These are phyloP conservation scores for Nemophila menziesii DNA, from an alignment of 257 asterid species.

Conservation along the genomic window DNA sequence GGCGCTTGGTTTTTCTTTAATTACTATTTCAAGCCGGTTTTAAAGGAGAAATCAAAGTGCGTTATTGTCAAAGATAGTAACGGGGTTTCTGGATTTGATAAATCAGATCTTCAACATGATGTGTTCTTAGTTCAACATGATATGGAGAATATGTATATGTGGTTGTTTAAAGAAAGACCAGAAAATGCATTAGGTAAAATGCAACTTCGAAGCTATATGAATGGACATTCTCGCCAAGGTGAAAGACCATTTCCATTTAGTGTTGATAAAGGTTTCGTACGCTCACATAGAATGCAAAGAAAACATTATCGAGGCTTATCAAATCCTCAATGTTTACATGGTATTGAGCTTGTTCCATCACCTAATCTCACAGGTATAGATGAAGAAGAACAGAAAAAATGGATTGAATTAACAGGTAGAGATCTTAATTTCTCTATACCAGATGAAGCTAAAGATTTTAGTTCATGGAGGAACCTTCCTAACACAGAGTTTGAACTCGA, in stretches of 20 bases:
- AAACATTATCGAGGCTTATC: conserved; percentile 2
- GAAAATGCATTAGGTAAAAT: conserved; percentile 14
- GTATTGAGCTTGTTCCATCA: conserved; percentile 2
- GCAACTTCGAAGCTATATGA: conserved; percentile 16
- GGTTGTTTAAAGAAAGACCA: conserved; percentile 12
- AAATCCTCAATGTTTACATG: conserved; percentile 4
- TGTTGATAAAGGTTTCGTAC: conserved; percentile 1
- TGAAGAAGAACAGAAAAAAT: conserved; percentile 4
- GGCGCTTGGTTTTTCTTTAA: conserved; percentile 7
- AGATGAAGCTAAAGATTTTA: conserved; percentile 1
- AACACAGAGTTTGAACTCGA: conserved; percentile 3
- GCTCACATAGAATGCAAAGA: conserved; percentile 3
- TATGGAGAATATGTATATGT: conserved; percentile 16
- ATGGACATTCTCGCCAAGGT: conserved; percentile 13
- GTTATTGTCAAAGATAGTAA: conserved; percentile 2
- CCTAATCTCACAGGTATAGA: conserved; percentile 5
- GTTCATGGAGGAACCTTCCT: conserved; percentile 4
- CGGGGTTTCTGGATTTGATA: conserved; percentile 11
- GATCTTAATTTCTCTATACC: conserved; percentile 2
- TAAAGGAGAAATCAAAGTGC: conserved; percentile 6
- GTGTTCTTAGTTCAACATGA: conserved; percentile 12
- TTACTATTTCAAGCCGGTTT: conserved; percentile 5
- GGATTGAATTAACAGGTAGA: conserved; percentile 4
- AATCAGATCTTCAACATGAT: conserved; percentile 8
- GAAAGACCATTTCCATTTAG: conserved; percentile 4